phyloP scores from a whole-genome alignment of 2,329 filamentous ascomycete genomes.

The Didymella pomorum region DNA sequence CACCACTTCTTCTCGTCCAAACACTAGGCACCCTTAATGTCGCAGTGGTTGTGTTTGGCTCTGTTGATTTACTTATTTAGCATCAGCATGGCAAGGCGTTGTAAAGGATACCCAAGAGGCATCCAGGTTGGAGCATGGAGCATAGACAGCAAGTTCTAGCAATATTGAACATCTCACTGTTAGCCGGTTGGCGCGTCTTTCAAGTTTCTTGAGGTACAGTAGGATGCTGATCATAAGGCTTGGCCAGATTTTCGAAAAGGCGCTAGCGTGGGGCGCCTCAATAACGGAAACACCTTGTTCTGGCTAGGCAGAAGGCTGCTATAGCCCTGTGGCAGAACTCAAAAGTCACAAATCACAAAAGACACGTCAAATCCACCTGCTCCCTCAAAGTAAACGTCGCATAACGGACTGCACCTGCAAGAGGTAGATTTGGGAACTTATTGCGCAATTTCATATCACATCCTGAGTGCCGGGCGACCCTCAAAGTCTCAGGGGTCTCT shows the following conservation, averaged over 20 bases:
- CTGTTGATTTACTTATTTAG: slow-evolving; percentile 6
- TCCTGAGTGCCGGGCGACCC: background rate
- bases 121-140: slow-evolving; percentile 4
- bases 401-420: background rate
- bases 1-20: slow-evolving; percentile 62
- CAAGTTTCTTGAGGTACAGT: background rate
- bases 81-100: slow-evolving; percentile 23
- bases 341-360: background rate
- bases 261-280: slow-evolving; percentile 20
- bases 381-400: background rate
- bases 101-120: slow-evolving; percentile 12
- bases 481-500: background rate
- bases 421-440: background rate
- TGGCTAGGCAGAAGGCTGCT: slow-evolving; percentile 12
- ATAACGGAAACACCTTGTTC: slow-evolving; percentile 3
- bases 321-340: background rate
- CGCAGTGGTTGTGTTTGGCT: background rate
- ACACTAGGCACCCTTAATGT: slow-evolving; percentile 26
- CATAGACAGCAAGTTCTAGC: slow-evolving; percentile 14
- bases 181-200: background rate
- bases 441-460: background rate
- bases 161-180: slow-evolving; percentile 1
- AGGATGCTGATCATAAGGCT: background rate
- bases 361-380: background rate
- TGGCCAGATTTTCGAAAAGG: background rate